Base-by-base conservation (phyloP, 208 protist genomes). In the Endotrypanum monterogeii region DNA sequence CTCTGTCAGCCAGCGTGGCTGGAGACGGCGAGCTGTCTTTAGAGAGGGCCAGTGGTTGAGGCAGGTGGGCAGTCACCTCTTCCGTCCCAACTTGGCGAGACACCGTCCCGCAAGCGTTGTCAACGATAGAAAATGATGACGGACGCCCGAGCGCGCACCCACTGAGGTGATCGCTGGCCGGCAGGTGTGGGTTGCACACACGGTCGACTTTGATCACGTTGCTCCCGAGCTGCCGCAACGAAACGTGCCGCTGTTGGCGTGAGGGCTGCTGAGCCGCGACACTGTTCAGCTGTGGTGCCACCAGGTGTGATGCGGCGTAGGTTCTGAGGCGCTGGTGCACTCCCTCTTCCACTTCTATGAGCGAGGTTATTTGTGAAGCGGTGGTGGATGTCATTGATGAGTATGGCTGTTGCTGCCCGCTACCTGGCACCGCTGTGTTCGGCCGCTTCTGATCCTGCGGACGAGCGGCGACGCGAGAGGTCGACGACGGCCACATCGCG, bases 111-210 rank as follows among this genome's bases (percentile, higher is more conserved):
- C 56, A 18, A 4, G 69, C n/a, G 1, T 78, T 78, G 67, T 87
- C 71, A 32, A 91, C 44, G 3, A 76, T 79, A 14, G 77, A 63
- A 68, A 82, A 90, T 1, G 80, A 16, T 16, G 87, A 82, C 2
- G 86, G 84, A 37, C 86, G 82, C 32, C 88, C 86, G 16, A 90
- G 81, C 48, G 90, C 81, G 6, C 81, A 86, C 3, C 90, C 90
- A 54, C 80, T 91, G 16, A 94, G 86, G 67, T 88, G 73, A 51
- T 91, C 82, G 9, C 80, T 80, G 35, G 80, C 69, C 4, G 90
- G 90, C 35, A 94, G 79, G 16, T 63, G 72, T 16, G 87, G 83
- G 3, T 55, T 52, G 51, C 55, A 68, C 12, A 74, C 61, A 30
- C 65, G 20, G 32, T 78, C 50, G 39, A 86, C 77, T 16, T 79